A percentile compares a stretch with the other conserved stretches of the same genome.
These are phyloP conservation scores for Botrytis aclada DNA, from an alignment of 2,329 filamentous ascomycete species.

Conservation along the genomic window DNA sequence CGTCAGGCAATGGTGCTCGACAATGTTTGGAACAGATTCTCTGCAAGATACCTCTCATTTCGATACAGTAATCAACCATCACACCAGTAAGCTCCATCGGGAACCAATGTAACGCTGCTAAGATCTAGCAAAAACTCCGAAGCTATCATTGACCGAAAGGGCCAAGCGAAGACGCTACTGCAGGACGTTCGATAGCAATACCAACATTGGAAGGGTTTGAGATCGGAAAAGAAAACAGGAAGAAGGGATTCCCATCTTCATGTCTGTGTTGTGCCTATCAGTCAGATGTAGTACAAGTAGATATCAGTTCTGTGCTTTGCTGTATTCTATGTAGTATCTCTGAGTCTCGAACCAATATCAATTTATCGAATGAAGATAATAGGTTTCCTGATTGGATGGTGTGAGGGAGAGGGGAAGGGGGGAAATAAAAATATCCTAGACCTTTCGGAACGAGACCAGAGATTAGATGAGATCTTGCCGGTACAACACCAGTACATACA, in stretches of 20 bases:
- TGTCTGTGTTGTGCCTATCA: background rate
- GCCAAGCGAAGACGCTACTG: background rate
- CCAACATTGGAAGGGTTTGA: background rate
- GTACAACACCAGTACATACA: background rate
- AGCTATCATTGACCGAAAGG: background rate
- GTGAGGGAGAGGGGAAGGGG: background rate
- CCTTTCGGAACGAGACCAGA: slow-evolving; percentile 11
- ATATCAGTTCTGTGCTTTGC: background rate
- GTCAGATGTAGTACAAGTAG: background rate
- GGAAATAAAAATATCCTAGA: background rate
- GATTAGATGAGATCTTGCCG: slow-evolving; percentile 28
- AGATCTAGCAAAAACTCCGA: slow-evolving; percentile 4
- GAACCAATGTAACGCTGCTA: background rate
- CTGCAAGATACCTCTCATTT: background rate
- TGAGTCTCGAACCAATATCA: background rate
- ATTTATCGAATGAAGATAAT: background rate
- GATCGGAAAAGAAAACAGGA: background rate
- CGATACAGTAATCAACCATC: background rate
- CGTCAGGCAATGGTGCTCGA: background rate
- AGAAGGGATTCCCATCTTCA: slow-evolving; percentile 5
- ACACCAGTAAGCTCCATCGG: background rate
- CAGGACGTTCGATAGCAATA: background rate
- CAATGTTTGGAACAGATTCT: background rate
- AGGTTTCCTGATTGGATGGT: background rate
- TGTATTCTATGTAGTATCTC: background rate